Conservation (phyloP, 805 yeast species). For the Komagataella populi region DNA sequence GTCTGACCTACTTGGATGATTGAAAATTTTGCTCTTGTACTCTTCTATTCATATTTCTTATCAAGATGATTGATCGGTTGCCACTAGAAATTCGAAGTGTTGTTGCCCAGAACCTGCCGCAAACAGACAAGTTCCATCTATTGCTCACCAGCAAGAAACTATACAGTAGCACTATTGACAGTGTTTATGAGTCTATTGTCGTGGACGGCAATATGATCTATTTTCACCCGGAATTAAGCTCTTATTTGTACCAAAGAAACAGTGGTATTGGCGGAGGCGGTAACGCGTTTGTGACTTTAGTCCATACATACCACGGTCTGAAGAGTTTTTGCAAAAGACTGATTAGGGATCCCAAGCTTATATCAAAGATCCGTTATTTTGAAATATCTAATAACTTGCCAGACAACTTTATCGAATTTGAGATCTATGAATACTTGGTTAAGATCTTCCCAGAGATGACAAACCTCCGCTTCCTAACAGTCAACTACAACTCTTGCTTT, state of each 20-base stretch:
- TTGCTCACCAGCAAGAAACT: conserved; percentile 6
- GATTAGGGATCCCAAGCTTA: conserved; percentile 2
- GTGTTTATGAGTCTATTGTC: conserved; percentile 12
- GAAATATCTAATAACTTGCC: conserved; percentile 11
- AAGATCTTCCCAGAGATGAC: conserved; percentile 4
- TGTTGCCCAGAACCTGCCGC: conserved; percentile 9
- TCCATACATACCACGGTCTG: conserved; percentile 11
- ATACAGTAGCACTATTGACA: conserved; percentile 4
- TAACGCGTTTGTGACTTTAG: conserved; percentile 1
- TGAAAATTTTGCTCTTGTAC: neutral
- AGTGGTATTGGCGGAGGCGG: conserved; percentile 1
- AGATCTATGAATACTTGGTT: conserved; percentile 6
- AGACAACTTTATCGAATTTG: conserved; percentile 11
- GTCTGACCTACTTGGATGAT: neutral
- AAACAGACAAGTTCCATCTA: conserved; percentile 14
- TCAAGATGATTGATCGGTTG: conserved; percentile 11
- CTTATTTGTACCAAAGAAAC: conserved; percentile 6
- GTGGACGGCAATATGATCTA: conserved; percentile 10
- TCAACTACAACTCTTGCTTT: conserved; percentile 10
- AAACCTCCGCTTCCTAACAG: conserved; percentile 7
- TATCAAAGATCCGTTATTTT: conserved; percentile 6
- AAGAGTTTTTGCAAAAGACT: conserved; percentile 10
- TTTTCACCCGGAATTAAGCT: conserved; percentile 10
- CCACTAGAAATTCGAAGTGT: conserved; percentile 11
- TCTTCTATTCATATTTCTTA: neutral